These are phyloP conservation scores for Xylariomycetidae sp. DNA, from an alignment of 2,329 filamentous ascomycete genomes.

Conservation along the genomic window DNA sequence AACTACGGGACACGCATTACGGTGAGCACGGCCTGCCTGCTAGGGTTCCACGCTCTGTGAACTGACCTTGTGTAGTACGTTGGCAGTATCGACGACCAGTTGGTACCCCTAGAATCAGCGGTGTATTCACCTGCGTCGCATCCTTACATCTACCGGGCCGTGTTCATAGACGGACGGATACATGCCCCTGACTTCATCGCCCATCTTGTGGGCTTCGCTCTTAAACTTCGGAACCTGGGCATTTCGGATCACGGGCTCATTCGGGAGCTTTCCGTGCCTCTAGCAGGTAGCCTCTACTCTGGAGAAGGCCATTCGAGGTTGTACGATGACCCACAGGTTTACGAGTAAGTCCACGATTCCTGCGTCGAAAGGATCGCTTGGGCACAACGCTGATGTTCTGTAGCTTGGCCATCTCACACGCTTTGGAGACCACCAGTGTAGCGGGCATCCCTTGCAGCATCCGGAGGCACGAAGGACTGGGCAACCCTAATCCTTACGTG, in stretches of 20 bases:
- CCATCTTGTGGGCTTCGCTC: slow-evolving; percentile 83
- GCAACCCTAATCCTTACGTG: slow-evolving; percentile 74
- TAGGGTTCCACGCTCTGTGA: no score
- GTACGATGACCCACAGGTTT: slow-evolving; percentile 84
- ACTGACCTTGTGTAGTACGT: slow-evolving; percentile 47
- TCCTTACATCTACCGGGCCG: slow-evolving; percentile 90
- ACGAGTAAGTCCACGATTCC: slow-evolving; percentile 51
- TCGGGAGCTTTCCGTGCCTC: slow-evolving; percentile 77
- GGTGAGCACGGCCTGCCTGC: slow-evolving; percentile 17
- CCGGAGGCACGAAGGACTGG: slow-evolving; percentile 42
- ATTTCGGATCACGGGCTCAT: slow-evolving; percentile 90
- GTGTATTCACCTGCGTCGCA: slow-evolving; percentile 81
- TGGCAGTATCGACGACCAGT: slow-evolving; percentile 93
- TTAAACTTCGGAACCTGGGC: slow-evolving; percentile 90
- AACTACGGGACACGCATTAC: slow-evolving; percentile 76
- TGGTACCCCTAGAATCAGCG: slow-evolving; percentile 91
- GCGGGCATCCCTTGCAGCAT: slow-evolving; percentile 42
- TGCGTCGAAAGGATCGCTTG: slow-evolving; percentile 2
- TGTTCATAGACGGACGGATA: slow-evolving; percentile 88
- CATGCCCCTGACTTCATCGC: slow-evolving; percentile 93
- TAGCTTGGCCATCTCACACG: slow-evolving; percentile 63
- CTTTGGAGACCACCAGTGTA: slow-evolving; percentile 63
- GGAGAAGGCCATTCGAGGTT: slow-evolving; percentile 91
- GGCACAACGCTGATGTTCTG: slow-evolving; percentile 5
- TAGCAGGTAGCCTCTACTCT: slow-evolving; percentile 85